Evolutionary conservation across 106 monocot genomes (phyloP), one percentile per base, ranked within the genome.

Genomic region (Ottelia alismoides): DNA sequence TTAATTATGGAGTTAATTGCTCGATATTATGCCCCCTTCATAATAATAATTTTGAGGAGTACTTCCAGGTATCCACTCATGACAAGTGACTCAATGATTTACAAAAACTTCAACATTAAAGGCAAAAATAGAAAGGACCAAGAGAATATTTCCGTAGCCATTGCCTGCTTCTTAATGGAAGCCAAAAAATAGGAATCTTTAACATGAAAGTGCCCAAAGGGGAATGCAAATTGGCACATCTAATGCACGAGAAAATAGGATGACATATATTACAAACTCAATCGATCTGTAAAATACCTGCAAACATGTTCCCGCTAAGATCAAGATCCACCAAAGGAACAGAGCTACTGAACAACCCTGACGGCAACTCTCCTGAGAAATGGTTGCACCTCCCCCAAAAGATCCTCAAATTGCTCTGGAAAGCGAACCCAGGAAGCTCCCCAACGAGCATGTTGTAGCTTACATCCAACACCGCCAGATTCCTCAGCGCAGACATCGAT

Each of bases 221-320:
- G 4, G 20, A 11, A 49, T n/a, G n/a, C 48, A 49, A 14, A 18
- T 49, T 20, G 20, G 48, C 16, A 5, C 5, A 49, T 49, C n/a
- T n/a, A 49, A 11, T 49, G 9, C 26, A 4, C 5, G 18, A 5
- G 20, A n/a, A 5, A n/a, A 5, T 12, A 6, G 35, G 12, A 6
- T 49, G n/a, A 49, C 17, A 11, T n/a, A 4, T 1, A 49, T 18
- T 20, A 18, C 48, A 19, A 5, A 0, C 6, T n/a, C 0, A 19
- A 49, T 1, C 6, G 20, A 25, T 27, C 3, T 52, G 27, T 40
- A 28, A 61, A 29, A 61, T 82, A 92, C 92, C 92, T 62, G 86
- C 72, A 68, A 92, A 83, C 23, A 71, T 72, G 69, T 92, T 92
- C 53, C 66, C 45, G 61, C 82, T 83, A 56, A 92, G 82, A 74